Conservation (phyloP, 2,329 filamentous ascomycete genomes). For the Nannizziopsis barbatae region DNA sequence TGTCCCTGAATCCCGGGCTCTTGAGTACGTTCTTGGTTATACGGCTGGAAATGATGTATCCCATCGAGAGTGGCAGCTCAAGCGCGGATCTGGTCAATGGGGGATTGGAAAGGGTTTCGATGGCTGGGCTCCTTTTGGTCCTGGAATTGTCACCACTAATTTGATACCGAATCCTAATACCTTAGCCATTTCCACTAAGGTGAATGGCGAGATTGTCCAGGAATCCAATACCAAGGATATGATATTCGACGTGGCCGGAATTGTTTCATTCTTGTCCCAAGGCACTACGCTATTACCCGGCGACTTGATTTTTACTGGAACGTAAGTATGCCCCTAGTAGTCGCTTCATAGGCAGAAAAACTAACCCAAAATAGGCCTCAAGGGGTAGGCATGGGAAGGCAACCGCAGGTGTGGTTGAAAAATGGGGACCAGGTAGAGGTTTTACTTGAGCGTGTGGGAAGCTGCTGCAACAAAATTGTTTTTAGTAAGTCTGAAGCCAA, state of each 20-base stretch:
- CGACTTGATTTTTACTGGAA: constrained; percentile 36
- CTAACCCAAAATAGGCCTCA: constrained; percentile 41
- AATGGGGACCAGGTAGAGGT: constrained; percentile 62
- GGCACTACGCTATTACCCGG: constrained; percentile 33
- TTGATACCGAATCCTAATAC: constrained; percentile 36
- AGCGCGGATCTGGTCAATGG: constrained; percentile 59
- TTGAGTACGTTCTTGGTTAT: constrained; percentile 66
- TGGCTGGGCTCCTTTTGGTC: constrained; percentile 62
- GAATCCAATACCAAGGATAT: constrained; percentile 40
- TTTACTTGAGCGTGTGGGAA: constrained; percentile 53
- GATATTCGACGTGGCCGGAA: constrained; percentile 38
- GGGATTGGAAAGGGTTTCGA: constrained; percentile 63
- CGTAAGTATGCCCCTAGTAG: constrained; percentile 26
- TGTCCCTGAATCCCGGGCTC: constrained; percentile 52
- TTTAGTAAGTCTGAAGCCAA: constrained; percentile 34
- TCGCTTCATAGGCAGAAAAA: not conserved
- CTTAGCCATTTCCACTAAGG: constrained; percentile 35
- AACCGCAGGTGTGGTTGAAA: constrained; percentile 56
- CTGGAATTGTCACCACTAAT: constrained; percentile 52
- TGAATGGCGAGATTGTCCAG: constrained; percentile 42
- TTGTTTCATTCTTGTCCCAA: constrained; percentile 39
- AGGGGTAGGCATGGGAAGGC: constrained; percentile 60
- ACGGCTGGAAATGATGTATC: constrained; percentile 69
- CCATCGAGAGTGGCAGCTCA: constrained; percentile 64
- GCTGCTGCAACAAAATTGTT: constrained; percentile 36